These are phyloP conservation scores for Globisporangium okanoganense DNA, from an alignment of 352 stramenopile genomes.

Conservation along the genomic window DNA sequence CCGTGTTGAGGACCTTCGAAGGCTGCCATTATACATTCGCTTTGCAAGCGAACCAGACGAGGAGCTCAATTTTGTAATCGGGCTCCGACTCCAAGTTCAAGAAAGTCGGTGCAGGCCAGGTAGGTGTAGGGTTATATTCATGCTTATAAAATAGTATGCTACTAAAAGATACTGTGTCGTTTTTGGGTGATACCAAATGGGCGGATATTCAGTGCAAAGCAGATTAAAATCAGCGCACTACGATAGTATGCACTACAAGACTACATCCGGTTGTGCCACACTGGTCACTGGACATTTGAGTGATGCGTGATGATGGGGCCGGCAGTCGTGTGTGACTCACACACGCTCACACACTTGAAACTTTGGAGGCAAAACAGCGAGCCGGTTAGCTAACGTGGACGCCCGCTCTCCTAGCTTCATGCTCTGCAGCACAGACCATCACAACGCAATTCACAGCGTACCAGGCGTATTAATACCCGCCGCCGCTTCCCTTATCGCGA, in stretches of 20 bases:
- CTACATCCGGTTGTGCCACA: background rate
- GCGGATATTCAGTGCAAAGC: background rate
- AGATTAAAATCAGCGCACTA: background rate
- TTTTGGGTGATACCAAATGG: background rate
- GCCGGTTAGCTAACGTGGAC: constrained; percentile 11
- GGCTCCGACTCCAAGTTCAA: background rate
- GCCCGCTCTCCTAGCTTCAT: background rate
- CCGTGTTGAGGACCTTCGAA: background rate
- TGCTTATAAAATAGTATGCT: background rate
- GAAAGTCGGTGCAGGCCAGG: background rate
- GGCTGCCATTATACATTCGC: too few relatives aligned
- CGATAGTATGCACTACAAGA: background rate
- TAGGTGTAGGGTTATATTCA: background rate
- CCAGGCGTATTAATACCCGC: background rate
- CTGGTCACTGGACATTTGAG: background rate
- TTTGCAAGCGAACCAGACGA: background rate
- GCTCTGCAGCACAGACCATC: too few relatives aligned
- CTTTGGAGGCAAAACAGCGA: background rate
- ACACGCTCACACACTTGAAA: background rate
- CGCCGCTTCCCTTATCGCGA: too few relatives aligned
- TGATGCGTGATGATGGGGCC: constrained; percentile 3
- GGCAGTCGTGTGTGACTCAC: constrained; percentile 6
- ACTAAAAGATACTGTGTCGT: background rate
- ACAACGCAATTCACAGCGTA: constrained; percentile 4
- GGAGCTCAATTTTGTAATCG: background rate